Percentiles rank a stretch among this genome's conserved stretches.
phyloP scores from a whole-genome alignment of 345 rosid genomes.

The Leavenworthia alabamica region DNA sequence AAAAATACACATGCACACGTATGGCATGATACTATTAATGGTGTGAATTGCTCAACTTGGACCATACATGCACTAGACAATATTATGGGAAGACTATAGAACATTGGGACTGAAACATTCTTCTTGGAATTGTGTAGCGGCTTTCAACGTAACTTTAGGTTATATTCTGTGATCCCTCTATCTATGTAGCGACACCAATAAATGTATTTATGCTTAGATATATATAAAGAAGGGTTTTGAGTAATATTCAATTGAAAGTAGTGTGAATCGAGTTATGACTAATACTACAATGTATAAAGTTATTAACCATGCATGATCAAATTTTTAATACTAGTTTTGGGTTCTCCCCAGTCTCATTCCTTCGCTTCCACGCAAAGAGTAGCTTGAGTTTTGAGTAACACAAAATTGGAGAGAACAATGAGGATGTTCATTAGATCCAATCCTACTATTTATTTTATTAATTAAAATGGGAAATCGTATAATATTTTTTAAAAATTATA shows the following conservation, averaged over 20 bases:
- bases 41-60: conserved; percentile 2
- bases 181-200: conserved; percentile 11
- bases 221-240: background rate
- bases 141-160: conserved; percentile 16
- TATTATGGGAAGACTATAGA: conserved; percentile 9
- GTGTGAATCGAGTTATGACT: no score
- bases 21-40: no score
- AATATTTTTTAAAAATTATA: no score
- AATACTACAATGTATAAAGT: no score
- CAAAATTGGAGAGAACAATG: conserved; percentile 28
- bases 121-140: conserved; percentile 9
- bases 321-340: no score
- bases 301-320: no score
- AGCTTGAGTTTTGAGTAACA: conserved; percentile 31
- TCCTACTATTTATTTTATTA: conserved; percentile 18
- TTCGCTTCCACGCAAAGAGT: conserved; percentile 55
- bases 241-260: background rate
- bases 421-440: no score
- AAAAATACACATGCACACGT: background rate
- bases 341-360: conserved; percentile 30
- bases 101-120: conserved; percentile 22
- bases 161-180: conserved; percentile 9
- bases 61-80: conserved; percentile 17
- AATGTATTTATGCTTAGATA: background rate
- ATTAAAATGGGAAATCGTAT: conserved; percentile 22